Percentiles rank a stretch among this genome's conserved stretches.
Evolutionary conservation across 1,284 basidiomycete species (phyloP).

Genomic region (Moniliella sp.): DNA sequence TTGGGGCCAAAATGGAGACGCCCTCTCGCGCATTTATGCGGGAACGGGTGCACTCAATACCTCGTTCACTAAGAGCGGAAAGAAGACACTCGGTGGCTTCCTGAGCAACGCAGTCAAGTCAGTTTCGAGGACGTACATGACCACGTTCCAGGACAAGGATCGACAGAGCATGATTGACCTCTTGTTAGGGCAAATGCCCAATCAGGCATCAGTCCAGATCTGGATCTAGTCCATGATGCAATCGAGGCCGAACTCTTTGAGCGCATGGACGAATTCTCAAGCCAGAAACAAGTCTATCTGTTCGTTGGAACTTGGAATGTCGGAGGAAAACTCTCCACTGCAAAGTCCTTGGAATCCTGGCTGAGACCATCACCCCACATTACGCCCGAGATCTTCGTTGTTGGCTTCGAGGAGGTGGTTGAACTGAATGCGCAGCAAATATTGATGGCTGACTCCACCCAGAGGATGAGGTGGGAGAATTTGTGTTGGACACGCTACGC

Average conservation of each 20-base stretch:
- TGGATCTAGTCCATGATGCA: slow-evolving; percentile 73
- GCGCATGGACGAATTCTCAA: slow-evolving; percentile 61
- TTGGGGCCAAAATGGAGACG: slow-evolving; percentile 48
- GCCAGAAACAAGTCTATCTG: slow-evolving; percentile 49
- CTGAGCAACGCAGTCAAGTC: slow-evolving; percentile 91
- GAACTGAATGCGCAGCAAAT: slow-evolving; percentile 90
- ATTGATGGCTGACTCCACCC: slow-evolving; percentile 70
- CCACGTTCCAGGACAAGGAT: slow-evolving; percentile 85
- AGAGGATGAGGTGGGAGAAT: slow-evolving; percentile 52
- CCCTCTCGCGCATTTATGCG: slow-evolving; percentile 55
- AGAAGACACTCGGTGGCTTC: slow-evolving; percentile 45
- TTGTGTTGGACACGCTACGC: slow-evolving; percentile 59
- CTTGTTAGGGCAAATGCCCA: slow-evolving; percentile 74
- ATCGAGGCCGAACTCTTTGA: slow-evolving; percentile 41
- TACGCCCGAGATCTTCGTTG: slow-evolving; percentile 62
- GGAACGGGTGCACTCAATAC: slow-evolving; percentile 91
- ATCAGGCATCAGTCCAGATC: slow-evolving; percentile 44
- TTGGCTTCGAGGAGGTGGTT: slow-evolving; percentile 94
- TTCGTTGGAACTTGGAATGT: slow-evolving; percentile 89
- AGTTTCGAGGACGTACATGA: slow-evolving; percentile 56
- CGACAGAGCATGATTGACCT: slow-evolving; percentile 89
- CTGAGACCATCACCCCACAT: slow-evolving; percentile 45
- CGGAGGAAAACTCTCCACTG: no score
- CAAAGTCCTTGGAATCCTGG: slow-evolving; percentile 67
- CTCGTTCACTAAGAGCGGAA: slow-evolving; percentile 68